Evolutionary conservation across 306 rosid species (phyloP), one percentile per base, ranked within the genome.

Genomic region (Dicorynia guianensis): DNA sequence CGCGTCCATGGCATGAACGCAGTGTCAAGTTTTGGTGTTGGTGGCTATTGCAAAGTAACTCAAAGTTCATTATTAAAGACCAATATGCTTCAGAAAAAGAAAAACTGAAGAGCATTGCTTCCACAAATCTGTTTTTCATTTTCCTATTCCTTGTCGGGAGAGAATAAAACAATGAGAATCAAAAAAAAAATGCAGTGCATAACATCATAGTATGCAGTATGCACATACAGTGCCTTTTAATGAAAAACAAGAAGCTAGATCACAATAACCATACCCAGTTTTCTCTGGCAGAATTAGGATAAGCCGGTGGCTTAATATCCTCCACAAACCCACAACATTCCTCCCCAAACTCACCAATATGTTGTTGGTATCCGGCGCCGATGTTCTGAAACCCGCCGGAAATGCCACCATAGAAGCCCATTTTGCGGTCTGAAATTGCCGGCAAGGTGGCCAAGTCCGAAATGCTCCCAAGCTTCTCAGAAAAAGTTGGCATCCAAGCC

Each of bases 321-420:
- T 87, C 85, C 17, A 74, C 57, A 40, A 87, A 44, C 18, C 81
- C 88, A 80, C 80, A 85, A 65, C 81, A 76, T 74, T 91, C 91
- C 6, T 91, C 96, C 4, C 81, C 85, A 42, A 84, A 82, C 18
- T 78, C 80, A 56, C 66, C 69, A 17, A 79, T 5, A 43, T 35
- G 52, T 4, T 75, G 80, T 4, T 59, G 83, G 44, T 47, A 74
- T 30, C 84, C 85, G 5, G 50, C 76, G 43, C 81, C 78, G 34
- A 84, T 69, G 60, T 66, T 66, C 36, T 80, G 76, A 79, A 66
- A 47, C 43, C 81, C 93, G 2, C 72, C 33, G 52, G 56, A 36
- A 43, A 18, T 39, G 8, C 74, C 39, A 34, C 79, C 88, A 79
- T 70, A 81, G 33, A 77, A 81, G 34, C 78, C 76, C 64, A 74